These are phyloP conservation scores for Mortierella sp. DNA, from an alignment of 371 early-diverging fungal species.

Conservation along the genomic window DNA sequence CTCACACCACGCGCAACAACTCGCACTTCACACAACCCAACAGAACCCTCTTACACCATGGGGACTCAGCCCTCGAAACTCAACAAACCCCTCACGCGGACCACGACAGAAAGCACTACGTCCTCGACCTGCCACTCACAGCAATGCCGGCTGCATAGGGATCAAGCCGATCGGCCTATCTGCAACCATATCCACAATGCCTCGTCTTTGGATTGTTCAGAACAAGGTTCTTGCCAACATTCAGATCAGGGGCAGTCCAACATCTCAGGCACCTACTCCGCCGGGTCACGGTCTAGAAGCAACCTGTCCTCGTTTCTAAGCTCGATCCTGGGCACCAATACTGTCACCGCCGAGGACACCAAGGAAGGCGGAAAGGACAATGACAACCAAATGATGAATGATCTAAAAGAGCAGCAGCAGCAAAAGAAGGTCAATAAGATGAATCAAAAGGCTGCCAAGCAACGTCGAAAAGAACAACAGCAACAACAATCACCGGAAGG, in stretches of 20 bases:
- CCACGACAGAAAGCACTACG: constrained; percentile 12
- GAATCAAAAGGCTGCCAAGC: constrained; percentile 16
- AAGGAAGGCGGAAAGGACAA: neutral
- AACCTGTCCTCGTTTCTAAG: constrained; percentile 25
- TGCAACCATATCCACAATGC: no score
- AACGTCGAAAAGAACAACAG: constrained; percentile 9
- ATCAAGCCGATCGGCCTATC: neutral
- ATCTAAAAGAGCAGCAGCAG: constrained; percentile 22
- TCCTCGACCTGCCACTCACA: no score
- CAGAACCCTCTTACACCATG: no score
- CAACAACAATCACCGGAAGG: constrained; percentile 7
- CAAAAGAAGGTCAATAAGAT: constrained; percentile 26
- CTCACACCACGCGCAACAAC: no score
- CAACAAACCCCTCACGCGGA: constrained; percentile 16
- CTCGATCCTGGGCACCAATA: neutral
- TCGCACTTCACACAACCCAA: no score
- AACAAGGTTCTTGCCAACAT: no score
- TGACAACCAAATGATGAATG: neutral
- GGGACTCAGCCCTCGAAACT: constrained; percentile 31
- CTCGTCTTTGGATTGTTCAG: no score
- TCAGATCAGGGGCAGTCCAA: constrained; percentile 21
- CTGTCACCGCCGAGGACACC: neutral
- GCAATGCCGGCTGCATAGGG: neutral
- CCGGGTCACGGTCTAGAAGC: constrained; percentile 9
- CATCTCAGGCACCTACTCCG: constrained; percentile 9